Evolutionary conservation across 2,329 filamentous ascomycete genomes (phyloP).

Genomic region (Exserohilum rostratum): DNA sequence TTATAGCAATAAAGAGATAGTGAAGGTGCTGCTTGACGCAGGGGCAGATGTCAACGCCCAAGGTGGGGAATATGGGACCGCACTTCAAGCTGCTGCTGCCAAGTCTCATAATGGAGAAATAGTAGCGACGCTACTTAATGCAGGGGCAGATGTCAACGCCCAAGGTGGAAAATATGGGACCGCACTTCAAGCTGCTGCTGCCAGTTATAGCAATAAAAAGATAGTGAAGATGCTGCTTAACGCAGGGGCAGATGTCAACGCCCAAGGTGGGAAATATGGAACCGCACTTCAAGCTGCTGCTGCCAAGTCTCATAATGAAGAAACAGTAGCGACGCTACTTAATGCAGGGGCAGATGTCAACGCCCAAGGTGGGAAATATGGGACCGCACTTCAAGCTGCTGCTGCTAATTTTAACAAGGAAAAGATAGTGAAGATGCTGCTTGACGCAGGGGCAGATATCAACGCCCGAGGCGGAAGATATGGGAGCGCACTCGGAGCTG

Average conservation of each 20-base stretch:
- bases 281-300: neutral
- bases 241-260: neutral
- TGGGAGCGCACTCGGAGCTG: too few relatives aligned
- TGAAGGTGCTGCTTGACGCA: too few relatives aligned
- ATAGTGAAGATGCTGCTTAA: neutral
- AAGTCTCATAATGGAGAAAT: neutral
- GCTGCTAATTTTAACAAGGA: too few relatives aligned
- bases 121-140: neutral
- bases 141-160: neutral
- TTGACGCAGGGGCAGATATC: too few relatives aligned
- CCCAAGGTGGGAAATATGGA: neutral
- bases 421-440: too few relatives aligned
- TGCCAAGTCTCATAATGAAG: neutral
- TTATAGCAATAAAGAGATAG: too few relatives aligned
- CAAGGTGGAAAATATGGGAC: neutral
- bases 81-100: neutral
- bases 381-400: too few relatives aligned
- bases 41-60: too few relatives aligned
- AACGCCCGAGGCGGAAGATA: too few relatives aligned
- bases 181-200: neutral
- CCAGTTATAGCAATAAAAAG: neutral
- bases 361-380: too few relatives aligned
- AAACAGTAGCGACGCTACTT: neutral
- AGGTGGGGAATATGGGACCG: too few relatives aligned
- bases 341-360: neutral